Evolutionary conservation across 129 eudicot species (phyloP).

Genomic region (Saussurea involucrata): DNA sequence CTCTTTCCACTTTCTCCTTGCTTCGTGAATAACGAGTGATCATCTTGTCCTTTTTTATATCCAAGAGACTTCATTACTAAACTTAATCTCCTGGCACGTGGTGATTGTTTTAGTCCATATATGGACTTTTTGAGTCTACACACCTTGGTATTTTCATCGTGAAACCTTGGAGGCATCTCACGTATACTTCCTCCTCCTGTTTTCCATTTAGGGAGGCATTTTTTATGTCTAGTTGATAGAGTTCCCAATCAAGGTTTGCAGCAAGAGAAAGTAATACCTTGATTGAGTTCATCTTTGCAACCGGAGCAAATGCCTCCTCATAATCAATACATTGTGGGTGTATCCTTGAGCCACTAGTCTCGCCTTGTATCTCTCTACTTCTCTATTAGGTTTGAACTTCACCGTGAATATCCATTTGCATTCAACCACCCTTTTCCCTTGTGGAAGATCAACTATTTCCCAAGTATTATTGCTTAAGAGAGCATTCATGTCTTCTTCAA

Average conservation of each 20-base stretch:
- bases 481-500: not conserved
- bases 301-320: no score
- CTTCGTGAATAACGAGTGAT: not conserved
- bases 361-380: not conserved
- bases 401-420: not conserved
- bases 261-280: no score
- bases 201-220: not conserved
- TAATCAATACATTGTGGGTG: no score
- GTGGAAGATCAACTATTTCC: not conserved
- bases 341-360: no score
- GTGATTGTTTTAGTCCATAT: not conserved
- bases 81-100: not conserved
- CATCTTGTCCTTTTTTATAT: not conserved
- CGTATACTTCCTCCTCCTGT: not conserved
- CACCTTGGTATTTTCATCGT: not conserved
- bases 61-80: conserved; percentile 4
- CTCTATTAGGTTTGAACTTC: not conserved
- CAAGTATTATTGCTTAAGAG: not conserved
- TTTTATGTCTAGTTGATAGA: not conserved
- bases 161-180: not conserved
- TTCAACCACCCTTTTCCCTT: not conserved
- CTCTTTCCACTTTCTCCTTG: not conserved
- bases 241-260: no score
- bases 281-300: no score
- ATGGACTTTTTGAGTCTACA: not conserved